Base-by-base conservation (phyloP, 2,329 filamentous ascomycete species). In the Penicillium sp. region DNA sequence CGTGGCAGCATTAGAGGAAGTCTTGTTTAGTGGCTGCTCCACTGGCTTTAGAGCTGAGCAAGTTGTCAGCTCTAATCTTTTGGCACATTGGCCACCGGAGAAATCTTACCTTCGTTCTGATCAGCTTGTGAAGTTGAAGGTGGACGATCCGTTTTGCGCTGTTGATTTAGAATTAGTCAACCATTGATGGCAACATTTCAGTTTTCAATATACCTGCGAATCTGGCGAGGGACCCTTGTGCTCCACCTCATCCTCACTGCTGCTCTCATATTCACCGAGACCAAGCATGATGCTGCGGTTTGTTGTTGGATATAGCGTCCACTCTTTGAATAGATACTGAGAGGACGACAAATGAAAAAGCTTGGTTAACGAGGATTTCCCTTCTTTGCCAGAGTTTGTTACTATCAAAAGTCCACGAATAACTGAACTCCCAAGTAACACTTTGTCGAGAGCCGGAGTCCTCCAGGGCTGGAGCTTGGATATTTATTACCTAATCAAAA, bases 211-310 rank as follows among this genome's bases (percentile, higher is more conserved):
- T 64, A 74, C 70, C 62, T 70, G 64, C 16, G 42, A 23, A 14
- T 49, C 48, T 27, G 47, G 51, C 26, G 48, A 47, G 53, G 56
- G 46, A 32, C 52, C 26, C 41, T 62, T 55, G 26, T 48, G 42
- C 16, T 65, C 62, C 41, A 62, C 62, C 51, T 78, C 75, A 51
- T 78, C 76, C 41, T 77, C 76, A 56, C 74, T 76, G 59, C 75
- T 78, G 58, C 74, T 78, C 42, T 71, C 72, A 60, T 79, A 79
- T 34, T 66, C 70, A 23, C 64, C 73, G 14, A 79, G 70, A 30
- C 70, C 72, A 39, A 76, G 66, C 74, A 77, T 75, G 44, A 57
- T 63, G 39, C 41, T 51, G 53, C 53, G 35, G 34, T 50, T 47
- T 19, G 42, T 38, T 30, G 26, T 27, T 16, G 13, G 16, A 30